Base-by-base conservation (phyloP, 192 early-diverging fungal species). In the Spizellomyces punctatus region DNA sequence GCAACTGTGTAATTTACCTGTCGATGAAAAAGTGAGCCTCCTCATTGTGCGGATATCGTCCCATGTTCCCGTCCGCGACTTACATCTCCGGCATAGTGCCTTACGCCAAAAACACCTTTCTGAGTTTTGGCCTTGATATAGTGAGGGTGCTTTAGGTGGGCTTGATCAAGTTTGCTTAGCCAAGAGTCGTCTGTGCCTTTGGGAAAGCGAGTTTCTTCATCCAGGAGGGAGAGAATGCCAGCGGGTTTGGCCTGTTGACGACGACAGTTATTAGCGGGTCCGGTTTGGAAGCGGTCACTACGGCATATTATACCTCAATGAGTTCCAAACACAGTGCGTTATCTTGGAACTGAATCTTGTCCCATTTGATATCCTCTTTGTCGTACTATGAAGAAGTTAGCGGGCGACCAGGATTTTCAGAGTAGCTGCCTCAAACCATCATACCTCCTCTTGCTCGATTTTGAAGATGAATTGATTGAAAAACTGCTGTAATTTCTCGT, bases 401-500 rank as follows among this genome's bases (percentile, higher is more conserved):
- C 2, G 63, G 50, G 14, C 8, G 60, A 6, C 17, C 41, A 2
- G 48, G 42, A 4, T 68, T 14, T 16, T 71, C 44, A 45, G 69
- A n/a, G 14, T 56, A 14, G 12, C 62, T 9, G 27, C 27, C 3
- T 36, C 27, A 36, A 36, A 36, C 27, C 27, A 36, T 8, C 56
- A 19, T 50, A 85, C 84, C 74, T 86, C 85, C 62, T 82, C 78
- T 67, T 87, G 85, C 71, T 86, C 85, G 0, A 87, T 60, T 60
- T 86, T 86, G 75, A 87, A 86, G 48, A 87, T 86, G 59, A 83
- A 84, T 67, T 86, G 82, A 49, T 86, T 86, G 74, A 78, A 99
- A 74, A 99, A 96, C 75, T 98, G 96, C 76, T 99, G 98, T 59
- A 98, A 83, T 75, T 93, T 94, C 72, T 98, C 95, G 78, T 98